A percentile compares a stretch with the other conserved stretches of the same genome.
Conservation (phyloP, 148 eudicot genomes). For the Rhododendron ovatum region DNA sequence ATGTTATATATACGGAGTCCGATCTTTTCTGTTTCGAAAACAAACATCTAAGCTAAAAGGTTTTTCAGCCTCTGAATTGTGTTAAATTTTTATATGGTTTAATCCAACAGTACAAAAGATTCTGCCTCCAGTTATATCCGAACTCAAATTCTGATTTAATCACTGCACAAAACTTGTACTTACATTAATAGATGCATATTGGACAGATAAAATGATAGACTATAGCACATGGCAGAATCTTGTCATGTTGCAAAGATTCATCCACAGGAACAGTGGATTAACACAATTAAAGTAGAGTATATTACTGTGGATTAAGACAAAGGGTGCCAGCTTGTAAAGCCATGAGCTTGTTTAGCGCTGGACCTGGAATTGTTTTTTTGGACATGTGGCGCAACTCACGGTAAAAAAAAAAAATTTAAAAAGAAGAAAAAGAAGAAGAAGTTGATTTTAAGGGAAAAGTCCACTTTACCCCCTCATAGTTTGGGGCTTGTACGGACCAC, state of each 20-base stretch:
- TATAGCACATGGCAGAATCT: not conserved
- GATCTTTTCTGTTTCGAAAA: too few species aligned
- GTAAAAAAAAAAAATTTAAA: not conserved
- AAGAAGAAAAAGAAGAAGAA: too few species aligned
- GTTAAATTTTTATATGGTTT: too few species aligned
- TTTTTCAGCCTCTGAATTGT: too few species aligned
- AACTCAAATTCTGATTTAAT: too few species aligned
- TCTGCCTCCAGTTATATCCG: too few species aligned
- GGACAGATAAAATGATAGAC: not conserved
- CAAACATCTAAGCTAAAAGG: too few species aligned
- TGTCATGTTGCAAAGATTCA: not conserved
- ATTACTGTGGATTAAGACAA: not conserved
- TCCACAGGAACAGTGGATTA: not conserved
- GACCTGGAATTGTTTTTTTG: not conserved
- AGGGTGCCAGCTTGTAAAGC: not conserved
- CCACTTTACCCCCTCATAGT: not conserved
- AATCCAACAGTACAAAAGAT: too few species aligned
- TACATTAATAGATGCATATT: too few species aligned
- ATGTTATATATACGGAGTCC: too few species aligned
- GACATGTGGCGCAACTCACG: not conserved
- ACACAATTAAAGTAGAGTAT: not conserved
- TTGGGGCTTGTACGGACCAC: not conserved
- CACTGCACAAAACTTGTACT: too few species aligned
- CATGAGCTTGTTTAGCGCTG: too few species aligned
- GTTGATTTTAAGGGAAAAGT: not conserved